Conservation (phyloP, 2,329 filamentous ascomycete species). For the Arthroderma uncinatum region DNA sequence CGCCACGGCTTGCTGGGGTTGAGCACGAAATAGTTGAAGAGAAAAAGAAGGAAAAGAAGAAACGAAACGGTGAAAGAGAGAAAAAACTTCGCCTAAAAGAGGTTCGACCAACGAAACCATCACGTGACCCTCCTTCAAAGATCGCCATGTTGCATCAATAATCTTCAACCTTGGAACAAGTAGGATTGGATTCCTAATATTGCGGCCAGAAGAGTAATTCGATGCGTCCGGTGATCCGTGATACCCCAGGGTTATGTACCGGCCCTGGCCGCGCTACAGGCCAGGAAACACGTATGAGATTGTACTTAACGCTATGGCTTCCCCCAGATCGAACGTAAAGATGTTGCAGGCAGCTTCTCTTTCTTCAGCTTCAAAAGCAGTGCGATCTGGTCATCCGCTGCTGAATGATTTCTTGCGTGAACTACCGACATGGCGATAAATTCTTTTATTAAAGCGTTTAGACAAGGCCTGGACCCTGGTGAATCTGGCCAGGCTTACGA, state of each 20-base stretch:
- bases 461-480: neutral
- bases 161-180: neutral
- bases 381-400: slow-evolving; percentile 1
- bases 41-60: neutral
- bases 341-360: neutral
- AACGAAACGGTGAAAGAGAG: neutral
- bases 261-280: neutral
- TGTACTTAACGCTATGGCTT: neutral
- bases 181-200: too few relatives aligned
- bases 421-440: slow-evolving; percentile 6
- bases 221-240: neutral
- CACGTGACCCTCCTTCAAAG: neutral
- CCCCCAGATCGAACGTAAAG: neutral
- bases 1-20: neutral
- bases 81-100: neutral
- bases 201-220: neutral
- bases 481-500: slow-evolving; percentile 13
- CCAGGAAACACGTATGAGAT: too few relatives aligned
- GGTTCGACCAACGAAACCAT: neutral
- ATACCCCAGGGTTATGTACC: neutral
- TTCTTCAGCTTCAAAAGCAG: neutral
- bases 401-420: neutral
- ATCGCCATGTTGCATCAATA: neutral
- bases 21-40: neutral
- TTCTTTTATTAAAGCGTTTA: slow-evolving; percentile 9